phyloP scores from a whole-genome alignment of 2,329 filamentous ascomycete genomes.

The Dactylellina parvicollis region DNA sequence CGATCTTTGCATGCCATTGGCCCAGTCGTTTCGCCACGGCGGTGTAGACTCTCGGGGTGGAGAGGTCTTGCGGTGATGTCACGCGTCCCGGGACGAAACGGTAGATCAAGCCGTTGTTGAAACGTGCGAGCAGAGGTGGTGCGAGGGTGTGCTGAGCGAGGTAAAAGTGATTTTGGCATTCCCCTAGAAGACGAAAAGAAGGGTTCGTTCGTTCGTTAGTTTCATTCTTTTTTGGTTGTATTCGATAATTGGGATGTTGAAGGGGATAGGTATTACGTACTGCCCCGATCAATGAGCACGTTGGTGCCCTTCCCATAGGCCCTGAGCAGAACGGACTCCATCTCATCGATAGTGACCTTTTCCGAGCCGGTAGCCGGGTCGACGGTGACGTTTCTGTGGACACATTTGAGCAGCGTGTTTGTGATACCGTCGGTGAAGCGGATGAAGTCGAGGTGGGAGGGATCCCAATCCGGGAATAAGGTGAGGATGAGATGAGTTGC shows the following conservation, averaged over 20 bases:
- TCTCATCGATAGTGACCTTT: constrained; percentile 66
- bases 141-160: constrained; percentile 85
- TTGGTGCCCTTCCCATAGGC: constrained; percentile 96
- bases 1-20: constrained; percentile 82
- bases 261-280: constrained; percentile 67
- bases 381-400: constrained; percentile 53
- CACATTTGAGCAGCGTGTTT: constrained; percentile 74
- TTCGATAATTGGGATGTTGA: neutral
- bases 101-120: constrained; percentile 96
- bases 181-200: too few species aligned
- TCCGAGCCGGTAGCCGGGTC: constrained; percentile 57
- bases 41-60: constrained; percentile 77
- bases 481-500: constrained; percentile 81
- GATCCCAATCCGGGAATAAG: constrained; percentile 83
- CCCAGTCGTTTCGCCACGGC: constrained; percentile 85
- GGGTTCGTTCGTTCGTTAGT: neutral
- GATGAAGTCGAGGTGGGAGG: constrained; percentile 79
- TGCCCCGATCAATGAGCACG: constrained; percentile 92
- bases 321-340: constrained; percentile 84
- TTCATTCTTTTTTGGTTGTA: neutral
- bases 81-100: constrained; percentile 84
- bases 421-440: constrained; percentile 98
- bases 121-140: constrained; percentile 86
- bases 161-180: constrained; percentile 78
- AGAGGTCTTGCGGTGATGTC: constrained; percentile 81